Evolutionary conservation across 2,329 filamentous ascomycete species (phyloP).

Genomic region (Meredithiella fracta): DNA sequence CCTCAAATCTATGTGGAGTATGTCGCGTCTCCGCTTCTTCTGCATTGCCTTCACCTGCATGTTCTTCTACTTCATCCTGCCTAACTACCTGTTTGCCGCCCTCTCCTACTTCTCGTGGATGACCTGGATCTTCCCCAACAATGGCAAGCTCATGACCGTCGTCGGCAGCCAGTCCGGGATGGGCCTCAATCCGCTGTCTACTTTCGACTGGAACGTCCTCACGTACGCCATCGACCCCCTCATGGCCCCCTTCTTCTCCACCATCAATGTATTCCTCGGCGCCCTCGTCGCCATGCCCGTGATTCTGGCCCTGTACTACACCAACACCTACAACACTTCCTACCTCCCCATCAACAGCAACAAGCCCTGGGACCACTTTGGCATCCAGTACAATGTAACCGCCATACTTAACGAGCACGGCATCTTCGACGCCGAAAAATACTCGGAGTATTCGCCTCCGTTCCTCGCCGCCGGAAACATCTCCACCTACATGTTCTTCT

Average conservation of each 20-base stretch:
- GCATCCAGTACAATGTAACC: conserved; percentile 30
- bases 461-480: conserved; percentile 34
- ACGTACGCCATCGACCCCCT: conserved; percentile 22
- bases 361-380: conserved; percentile 33
- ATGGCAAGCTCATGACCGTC: conserved; percentile 23
- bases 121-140: conserved; percentile 34
- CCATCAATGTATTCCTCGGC: conserved; percentile 45
- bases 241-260: conserved; percentile 39
- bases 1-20: conserved; percentile 23
- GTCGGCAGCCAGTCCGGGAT: conserved; percentile 25
- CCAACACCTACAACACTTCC: conserved; percentile 38
- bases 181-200: conserved; percentile 25
- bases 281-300: conserved; percentile 38
- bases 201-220: conserved; percentile 29
- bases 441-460: conserved; percentile 34
- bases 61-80: conserved; percentile 39
- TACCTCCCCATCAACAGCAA: conserved; percentile 39
- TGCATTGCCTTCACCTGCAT: conserved; percentile 27
- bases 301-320: conserved; percentile 40
- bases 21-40: conserved; percentile 33
- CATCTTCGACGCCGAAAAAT: conserved; percentile 30
- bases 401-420: conserved; percentile 26
- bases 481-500: conserved; percentile 39
- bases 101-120: conserved; percentile 35
- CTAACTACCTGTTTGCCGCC: conserved; percentile 33